Evolutionary conservation across 306 rosid genomes (phyloP).

Genomic region (Trichosanthes truncata): DNA sequence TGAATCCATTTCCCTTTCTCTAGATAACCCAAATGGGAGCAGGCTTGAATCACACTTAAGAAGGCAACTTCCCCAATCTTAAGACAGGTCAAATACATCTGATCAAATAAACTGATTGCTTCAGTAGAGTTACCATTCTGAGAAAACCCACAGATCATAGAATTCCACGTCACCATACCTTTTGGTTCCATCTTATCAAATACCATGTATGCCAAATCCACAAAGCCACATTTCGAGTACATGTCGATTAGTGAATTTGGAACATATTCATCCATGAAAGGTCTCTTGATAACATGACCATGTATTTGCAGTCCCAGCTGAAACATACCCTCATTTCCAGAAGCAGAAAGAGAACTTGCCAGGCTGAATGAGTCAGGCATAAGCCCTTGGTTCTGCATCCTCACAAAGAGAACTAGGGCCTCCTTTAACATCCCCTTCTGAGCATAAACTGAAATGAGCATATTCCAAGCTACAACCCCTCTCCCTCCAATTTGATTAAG

Average conservation of each 20-base stretch:
- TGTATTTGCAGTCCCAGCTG: constrained; percentile 69
- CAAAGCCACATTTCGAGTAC: constrained; percentile 79
- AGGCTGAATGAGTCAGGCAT: constrained; percentile 69
- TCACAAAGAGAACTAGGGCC: constrained; percentile 43
- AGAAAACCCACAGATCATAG: constrained; percentile 73
- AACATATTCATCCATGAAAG: constrained; percentile 58
- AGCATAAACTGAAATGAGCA: constrained; percentile 48
- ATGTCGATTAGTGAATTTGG: constrained; percentile 68
- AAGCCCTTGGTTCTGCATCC: constrained; percentile 44
- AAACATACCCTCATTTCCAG: constrained; percentile 47
- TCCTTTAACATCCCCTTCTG: constrained; percentile 42
- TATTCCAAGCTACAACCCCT: constrained; percentile 53
- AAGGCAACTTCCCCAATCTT: constrained; percentile 62
- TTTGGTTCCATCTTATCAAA: constrained; percentile 29
- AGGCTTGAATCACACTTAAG: constrained; percentile 79
- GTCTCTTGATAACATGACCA: constrained; percentile 53
- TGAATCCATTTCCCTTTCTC: constrained; percentile 91
- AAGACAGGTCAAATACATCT: constrained; percentile 39
- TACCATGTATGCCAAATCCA: constrained; percentile 43
- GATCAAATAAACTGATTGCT: constrained; percentile 65
- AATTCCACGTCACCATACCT: constrained; percentile 74
- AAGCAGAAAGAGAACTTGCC: constrained; percentile 71
- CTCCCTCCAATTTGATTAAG: constrained; percentile 33
- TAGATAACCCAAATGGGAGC: constrained; percentile 64
- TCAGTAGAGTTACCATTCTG: constrained; percentile 57